Evolutionary conservation across 2,329 filamentous ascomycete species (phyloP).

Genomic region (Phialophora tarda): DNA sequence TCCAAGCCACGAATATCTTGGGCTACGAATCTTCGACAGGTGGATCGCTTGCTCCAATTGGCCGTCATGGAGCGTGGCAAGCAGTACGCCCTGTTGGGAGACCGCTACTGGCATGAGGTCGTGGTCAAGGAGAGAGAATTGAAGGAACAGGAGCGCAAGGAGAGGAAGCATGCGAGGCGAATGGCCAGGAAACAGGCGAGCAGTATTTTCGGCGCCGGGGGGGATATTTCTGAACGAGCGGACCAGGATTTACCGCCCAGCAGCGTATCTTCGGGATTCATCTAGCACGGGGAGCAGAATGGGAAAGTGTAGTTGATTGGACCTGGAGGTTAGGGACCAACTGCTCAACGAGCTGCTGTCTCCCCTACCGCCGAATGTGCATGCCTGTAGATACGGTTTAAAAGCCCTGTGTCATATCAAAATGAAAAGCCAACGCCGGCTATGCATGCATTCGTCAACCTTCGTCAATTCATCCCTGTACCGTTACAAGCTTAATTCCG

Average conservation of each 20-base stretch:
- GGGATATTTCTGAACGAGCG: background rate
- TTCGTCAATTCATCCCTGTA: conserved; percentile 30
- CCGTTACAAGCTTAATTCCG: conserved; percentile 23
- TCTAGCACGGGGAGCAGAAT: background rate
- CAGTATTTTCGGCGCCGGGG: background rate
- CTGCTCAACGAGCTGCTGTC: background rate
- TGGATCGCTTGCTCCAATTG: conserved; percentile 18
- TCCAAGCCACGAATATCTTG: background rate
- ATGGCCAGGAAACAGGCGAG: conserved; percentile 27
- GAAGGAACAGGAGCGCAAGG: conserved; percentile 31
- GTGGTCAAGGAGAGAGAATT: conserved; percentile 31
- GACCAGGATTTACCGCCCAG: background rate
- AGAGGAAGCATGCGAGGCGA: conserved; percentile 26
- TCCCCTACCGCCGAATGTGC: background rate
- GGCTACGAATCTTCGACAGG: conserved; percentile 17
- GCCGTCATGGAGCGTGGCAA: conserved; percentile 15
- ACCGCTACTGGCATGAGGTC: conserved; percentile 28
- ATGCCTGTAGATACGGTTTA: background rate
- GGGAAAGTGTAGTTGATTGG: background rate
- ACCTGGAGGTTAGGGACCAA: background rate
- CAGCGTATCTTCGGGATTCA: conserved; percentile 15
- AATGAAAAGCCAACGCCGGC: conserved; percentile 18
- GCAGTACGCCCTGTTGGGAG: conserved; percentile 24
- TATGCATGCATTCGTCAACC: conserved; percentile 29
- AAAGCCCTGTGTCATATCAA: background rate